Base-by-base conservation (phyloP, 352 stramenopile species). In the Phytophthora sojae region DNA sequence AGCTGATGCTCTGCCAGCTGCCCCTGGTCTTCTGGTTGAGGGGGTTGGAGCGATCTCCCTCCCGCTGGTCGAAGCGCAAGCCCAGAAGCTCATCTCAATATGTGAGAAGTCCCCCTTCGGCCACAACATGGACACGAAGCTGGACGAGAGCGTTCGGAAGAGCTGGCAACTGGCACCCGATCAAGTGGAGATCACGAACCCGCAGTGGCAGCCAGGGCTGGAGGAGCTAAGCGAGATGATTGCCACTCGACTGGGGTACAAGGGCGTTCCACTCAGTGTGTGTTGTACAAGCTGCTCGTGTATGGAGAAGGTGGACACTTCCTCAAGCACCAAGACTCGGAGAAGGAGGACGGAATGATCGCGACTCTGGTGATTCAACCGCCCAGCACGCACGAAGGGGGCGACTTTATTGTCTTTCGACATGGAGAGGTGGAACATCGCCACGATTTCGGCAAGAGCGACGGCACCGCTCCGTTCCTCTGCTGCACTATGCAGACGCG, bases 331-430 rank as follows among this genome's bases (percentile, higher is more conserved):
- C 70, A 76, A 51, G 77, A 86, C 56, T 84, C 74, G 39, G 80
- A 88, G 68, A 85, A 85, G 39, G 59, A 88, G 44, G 65, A 56
- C 9, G 72, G 75, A 15, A 82, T 82, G 80, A 82, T 83, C 51
- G 77, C 71, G 1, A 85, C 77, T n/a, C 62, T 88, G 3, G 54
- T 85, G 23, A 29, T 87, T 1, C 64, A 80, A 35, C 57, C 80
- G 1, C 74, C 80, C 1, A 56, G 52, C 6, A 11, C 12, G n/a
- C 69, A 54, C 21, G 19, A 60, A 30, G 64, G 61, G 21, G 61
- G 61, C 3, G 53, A 69, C 39, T 39, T 69, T 32, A 14, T 66
- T 11, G 57, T 78, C 1, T 69, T 59, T 30, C 25, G 17, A 35
- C 8, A 49, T 17, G 26, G 39, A 26, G 32, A 62, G 4, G 15